Conservation (phyloP, 768 basidiomycete species). For the Amanita thiersii region DNA sequence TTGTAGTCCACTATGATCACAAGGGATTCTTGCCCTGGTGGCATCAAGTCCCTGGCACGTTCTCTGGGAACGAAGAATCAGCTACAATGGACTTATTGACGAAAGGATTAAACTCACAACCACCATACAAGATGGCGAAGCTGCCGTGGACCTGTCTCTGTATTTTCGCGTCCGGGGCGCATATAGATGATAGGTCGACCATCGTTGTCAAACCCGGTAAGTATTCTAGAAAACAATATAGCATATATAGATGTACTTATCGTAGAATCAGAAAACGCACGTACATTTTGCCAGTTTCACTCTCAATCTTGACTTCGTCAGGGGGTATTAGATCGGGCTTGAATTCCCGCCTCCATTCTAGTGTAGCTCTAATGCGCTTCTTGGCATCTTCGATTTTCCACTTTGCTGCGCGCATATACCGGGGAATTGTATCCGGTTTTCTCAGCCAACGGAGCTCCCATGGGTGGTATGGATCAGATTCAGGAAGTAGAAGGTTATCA, state of each 20-base stretch:
- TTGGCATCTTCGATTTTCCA: conserved; percentile 76
- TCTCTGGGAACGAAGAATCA: conserved; percentile 38
- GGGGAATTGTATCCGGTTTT: conserved; percentile 55
- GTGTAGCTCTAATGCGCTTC: conserved; percentile 65
- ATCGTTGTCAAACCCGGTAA: conserved; percentile 81
- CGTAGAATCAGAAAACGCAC: conserved; percentile 15
- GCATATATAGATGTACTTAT: background rate
- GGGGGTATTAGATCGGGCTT: conserved; percentile 81
- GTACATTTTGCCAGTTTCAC: conserved; percentile 85
- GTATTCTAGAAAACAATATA: conserved; percentile 36
- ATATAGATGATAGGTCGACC: conserved; percentile 86
- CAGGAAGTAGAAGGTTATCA: conserved; percentile 50
- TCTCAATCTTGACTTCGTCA: conserved; percentile 72
- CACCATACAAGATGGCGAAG: conserved; percentile 83
- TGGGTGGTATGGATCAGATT: conserved; percentile 59
- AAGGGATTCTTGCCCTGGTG: conserved; percentile 73
- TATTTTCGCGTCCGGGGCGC: conserved; percentile 84
- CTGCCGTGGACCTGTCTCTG: conserved; percentile 67
- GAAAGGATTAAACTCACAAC: conserved; percentile 45
- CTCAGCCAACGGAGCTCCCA: conserved; percentile 78
- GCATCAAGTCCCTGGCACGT: conserved; percentile 85
- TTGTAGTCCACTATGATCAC: conserved; percentile 85
- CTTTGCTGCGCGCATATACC: conserved; percentile 83
- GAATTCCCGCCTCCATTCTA: conserved; percentile 82
- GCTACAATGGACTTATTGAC: background rate